Conservation (phyloP, 2,329 filamentous ascomycete species). For the Mycocentrospora acerina region DNA sequence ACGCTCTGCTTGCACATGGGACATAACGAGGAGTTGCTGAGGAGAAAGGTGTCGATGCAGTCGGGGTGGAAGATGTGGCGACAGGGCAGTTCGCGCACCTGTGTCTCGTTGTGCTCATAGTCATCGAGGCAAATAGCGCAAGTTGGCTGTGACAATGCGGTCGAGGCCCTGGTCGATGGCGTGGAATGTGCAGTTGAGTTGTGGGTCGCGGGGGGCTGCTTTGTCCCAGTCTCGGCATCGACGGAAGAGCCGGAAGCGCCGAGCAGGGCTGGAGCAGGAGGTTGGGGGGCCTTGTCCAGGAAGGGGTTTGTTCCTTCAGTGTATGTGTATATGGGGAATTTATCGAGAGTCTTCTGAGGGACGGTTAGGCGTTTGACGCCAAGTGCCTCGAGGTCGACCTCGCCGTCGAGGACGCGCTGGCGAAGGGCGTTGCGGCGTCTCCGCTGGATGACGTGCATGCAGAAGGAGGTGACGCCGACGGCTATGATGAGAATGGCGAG, state of each 20-base stretch:
- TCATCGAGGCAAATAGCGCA: conserved; percentile 91
- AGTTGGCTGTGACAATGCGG: conserved; percentile 67
- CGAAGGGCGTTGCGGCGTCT: conserved; percentile 68
- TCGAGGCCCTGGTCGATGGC: conserved; percentile 8
- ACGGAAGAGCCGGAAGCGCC: conserved; percentile 11
- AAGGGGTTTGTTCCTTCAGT: conserved; percentile 28
- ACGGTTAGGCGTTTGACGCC: conserved; percentile 83
- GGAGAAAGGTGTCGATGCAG: conserved; percentile 85
- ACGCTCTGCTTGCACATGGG: conserved; percentile 87
- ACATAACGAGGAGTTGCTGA: conserved; percentile 78
- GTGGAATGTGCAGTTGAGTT: conserved; percentile 21
- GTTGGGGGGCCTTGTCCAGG: conserved; percentile 19
- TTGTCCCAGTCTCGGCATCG: conserved; percentile 17
- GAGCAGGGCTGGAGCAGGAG: conserved; percentile 10
- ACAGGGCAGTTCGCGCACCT: conserved; percentile 84
- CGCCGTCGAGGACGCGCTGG: conserved; percentile 71
- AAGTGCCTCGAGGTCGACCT: conserved; percentile 82
- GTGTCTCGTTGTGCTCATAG: conserved; percentile 68
- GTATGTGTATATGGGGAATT: conserved; percentile 79
- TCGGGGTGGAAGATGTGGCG: conserved; percentile 91
- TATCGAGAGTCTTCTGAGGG: conserved; percentile 68
- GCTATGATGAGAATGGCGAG: conserved; percentile 70
- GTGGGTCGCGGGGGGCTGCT: conserved; percentile 13
- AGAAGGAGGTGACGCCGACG: conserved; percentile 65
- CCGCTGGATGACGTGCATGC: conserved; percentile 77